Base-by-base conservation (phyloP, 2,329 filamentous ascomycete genomes). In the Aspergillus udagawae region DNA sequence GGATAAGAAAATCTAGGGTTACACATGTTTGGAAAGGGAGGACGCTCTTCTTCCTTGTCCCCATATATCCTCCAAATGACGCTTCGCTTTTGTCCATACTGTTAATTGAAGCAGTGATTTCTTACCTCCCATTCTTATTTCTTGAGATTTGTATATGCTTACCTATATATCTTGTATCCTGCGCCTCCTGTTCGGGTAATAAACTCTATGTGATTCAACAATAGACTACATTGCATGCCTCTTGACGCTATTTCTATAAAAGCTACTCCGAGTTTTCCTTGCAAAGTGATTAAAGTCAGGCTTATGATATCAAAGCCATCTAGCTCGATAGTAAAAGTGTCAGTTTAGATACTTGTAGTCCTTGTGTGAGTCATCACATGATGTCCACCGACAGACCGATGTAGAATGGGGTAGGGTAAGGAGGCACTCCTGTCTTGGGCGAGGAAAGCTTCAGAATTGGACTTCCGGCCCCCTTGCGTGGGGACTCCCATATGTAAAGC, bases 31-130 rank as follows among this genome's bases (percentile, higher is more conserved):
- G 32, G 32, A 38, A 17, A 17, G 32, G 32, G 12, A 32, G 4
- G 4, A 32, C 29, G 4, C 29, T 12, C 12, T 27, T 47, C 47
- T 57, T 53, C 35, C 59, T 55, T 42, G 54, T 61, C 35, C 45
- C 44, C 48, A 29, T 50, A 25, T 42, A 51, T 49, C 48, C 44
- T 55, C 53, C 44, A 49, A 35, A 48, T 57, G 2, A 49, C 25
- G 41, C 32, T 52, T 52, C 54, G 57, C 44, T 53, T 42, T 55
- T 67, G 56, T 63, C 60, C 53, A 61, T 58, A 23, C 38, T 28
- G 12, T 42, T 45, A 17, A 28, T 47, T 41, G n/a, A n/a, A n/a
- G 25, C 47, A 49, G 6, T 47, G 23, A 28, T 51, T 14, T 23
- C 29, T 51, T 25, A 23, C 44, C 44, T 47, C 20, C 8, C 14